Base-by-base conservation (phyloP, 192 early-diverging fungal species). In the Backusella mclennaniae region DNA sequence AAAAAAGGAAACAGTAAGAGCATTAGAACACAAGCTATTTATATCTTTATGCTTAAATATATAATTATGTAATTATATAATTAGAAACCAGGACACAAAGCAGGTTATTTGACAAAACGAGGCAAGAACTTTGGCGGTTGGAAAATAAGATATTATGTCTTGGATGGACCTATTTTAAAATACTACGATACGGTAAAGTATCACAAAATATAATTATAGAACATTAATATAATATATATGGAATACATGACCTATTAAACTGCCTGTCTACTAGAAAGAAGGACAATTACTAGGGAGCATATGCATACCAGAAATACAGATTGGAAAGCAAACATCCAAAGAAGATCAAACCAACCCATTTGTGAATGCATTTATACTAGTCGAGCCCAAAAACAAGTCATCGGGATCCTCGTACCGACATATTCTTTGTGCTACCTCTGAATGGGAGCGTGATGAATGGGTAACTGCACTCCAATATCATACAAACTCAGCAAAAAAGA, bases 111-210 rank as follows among this genome's bases (percentile, higher is more conserved):
- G 67, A 92, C 94, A 66, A 98, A 97, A 80, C 91, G 91, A 84
- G 96, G 95, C 49, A 98, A 97, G 79, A 96, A 92, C 79, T 97
- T 98, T 93, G 96, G 96, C 71, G 96, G 95, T 3, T 97, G 96
- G 96, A 98, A 98, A 81, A 85, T 91, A 53, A 87, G 94, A 59
- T 97, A 92, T 85, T 97, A 95, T 80, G 85, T 90, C 52, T 86
- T 94, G 31, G 83, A 90, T 73, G 83, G 84, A 23, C 87, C 91
- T 4, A 76, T 90, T 8, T 83, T 96, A 26, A 92, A 94, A 73
- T 97, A 95, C 82, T 94, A 90, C 75, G 96, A 98, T 71, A 86
- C 80, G 19, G 91, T 90, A 81, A 84, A 79, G 76, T 67, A 7
- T 56, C 36, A 74, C 76, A 63, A 69, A 73, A 21, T 39, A 73